A percentile compares a stretch with the other conserved stretches of the same genome.
These are phyloP conservation scores for Pseudogymnoascus verrucosus DNA, from an alignment of 2,329 filamentous ascomycete genomes.

Conservation along the genomic window DNA sequence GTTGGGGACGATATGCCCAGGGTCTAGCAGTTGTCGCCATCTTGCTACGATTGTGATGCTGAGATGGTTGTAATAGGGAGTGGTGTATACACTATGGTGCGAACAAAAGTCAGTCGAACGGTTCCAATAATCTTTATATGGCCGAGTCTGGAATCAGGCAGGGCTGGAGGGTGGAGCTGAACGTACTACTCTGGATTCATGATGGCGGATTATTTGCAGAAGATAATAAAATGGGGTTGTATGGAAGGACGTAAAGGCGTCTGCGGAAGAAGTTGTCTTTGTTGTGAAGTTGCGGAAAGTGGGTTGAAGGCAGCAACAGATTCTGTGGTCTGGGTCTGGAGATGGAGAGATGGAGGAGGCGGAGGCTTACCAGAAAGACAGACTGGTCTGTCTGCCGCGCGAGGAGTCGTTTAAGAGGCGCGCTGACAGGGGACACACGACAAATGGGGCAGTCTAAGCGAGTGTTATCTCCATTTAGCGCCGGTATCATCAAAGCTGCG, in stretches of 20 bases:
- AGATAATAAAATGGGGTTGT: slow-evolving; percentile 8
- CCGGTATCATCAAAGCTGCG: slow-evolving; percentile 7
- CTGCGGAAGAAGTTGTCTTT: neutral
- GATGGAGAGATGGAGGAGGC: slow-evolving; percentile 4
- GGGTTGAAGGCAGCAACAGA: slow-evolving; percentile 2
- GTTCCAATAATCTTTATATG: slow-evolving; percentile 3
- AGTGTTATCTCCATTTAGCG: slow-evolving; percentile 8
- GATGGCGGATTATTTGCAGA: slow-evolving; percentile 33
- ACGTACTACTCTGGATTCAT: slow-evolving; percentile 77
- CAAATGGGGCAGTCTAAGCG: slow-evolving; percentile 10
- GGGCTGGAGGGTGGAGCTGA: neutral
- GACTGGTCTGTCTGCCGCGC: neutral
- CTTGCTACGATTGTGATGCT: slow-evolving; percentile 11
- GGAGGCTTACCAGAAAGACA: slow-evolving; percentile 10
- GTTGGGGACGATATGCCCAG: neutral
- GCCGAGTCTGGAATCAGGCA: slow-evolving; percentile 1
- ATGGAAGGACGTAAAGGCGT: neutral
- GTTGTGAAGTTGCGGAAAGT: neutral
- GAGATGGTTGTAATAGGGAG: slow-evolving; percentile 18
- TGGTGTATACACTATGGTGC: slow-evolving; percentile 20
- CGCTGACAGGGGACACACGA: neutral
- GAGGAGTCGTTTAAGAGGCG: slow-evolving; percentile 10
- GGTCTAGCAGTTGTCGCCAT: neutral
- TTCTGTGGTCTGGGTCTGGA: slow-evolving; percentile 7
- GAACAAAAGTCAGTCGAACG: neutral